phyloP scores from a whole-genome alignment of 768 basidiomycete genomes.

The Mycena galericulata region DNA sequence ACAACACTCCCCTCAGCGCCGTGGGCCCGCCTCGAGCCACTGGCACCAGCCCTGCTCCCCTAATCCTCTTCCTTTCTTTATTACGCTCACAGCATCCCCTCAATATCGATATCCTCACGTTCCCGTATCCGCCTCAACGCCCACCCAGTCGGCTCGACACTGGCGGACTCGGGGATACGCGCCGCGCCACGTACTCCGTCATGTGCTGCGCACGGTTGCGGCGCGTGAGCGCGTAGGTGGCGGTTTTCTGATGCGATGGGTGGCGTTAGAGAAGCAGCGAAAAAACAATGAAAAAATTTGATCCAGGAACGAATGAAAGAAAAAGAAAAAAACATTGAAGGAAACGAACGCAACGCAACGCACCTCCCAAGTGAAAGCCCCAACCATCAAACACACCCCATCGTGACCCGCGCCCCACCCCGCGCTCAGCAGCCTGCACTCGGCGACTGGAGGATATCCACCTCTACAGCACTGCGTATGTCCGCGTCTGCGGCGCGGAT shows the following conservation, averaged over 20 bases:
- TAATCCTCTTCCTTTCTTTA: too few species aligned
- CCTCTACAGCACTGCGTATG: too few species aligned
- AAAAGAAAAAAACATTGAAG: too few species aligned
- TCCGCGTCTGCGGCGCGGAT: too few species aligned
- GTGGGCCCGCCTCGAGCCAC: too few species aligned
- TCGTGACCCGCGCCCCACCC: constrained; percentile 87
- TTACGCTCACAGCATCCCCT: too few species aligned
- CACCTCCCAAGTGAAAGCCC: constrained; percentile 74
- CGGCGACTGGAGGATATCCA: constrained; percentile 66
- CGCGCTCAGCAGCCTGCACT: constrained; percentile 70
- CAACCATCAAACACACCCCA: constrained; percentile 79
- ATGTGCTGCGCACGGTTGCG: constrained; percentile 77
- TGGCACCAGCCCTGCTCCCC: too few species aligned
- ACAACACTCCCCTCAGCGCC: constrained; percentile 4
- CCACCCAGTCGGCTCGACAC: constrained; percentile 54
- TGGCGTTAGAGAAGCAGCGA: neutral
- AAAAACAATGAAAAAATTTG: constrained; percentile 11
- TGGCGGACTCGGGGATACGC: too few species aligned
- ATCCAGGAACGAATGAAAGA: too few species aligned
- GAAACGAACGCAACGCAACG: too few species aligned
- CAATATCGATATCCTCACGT: too few species aligned
- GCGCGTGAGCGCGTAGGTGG: constrained; percentile 62
- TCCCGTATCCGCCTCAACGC: constrained; percentile 56
- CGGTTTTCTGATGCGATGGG: too few species aligned
- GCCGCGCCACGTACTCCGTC: constrained; percentile 73